Conservation (phyloP, 2,329 filamentous ascomycete species). For the Penicillium polonicum region DNA sequence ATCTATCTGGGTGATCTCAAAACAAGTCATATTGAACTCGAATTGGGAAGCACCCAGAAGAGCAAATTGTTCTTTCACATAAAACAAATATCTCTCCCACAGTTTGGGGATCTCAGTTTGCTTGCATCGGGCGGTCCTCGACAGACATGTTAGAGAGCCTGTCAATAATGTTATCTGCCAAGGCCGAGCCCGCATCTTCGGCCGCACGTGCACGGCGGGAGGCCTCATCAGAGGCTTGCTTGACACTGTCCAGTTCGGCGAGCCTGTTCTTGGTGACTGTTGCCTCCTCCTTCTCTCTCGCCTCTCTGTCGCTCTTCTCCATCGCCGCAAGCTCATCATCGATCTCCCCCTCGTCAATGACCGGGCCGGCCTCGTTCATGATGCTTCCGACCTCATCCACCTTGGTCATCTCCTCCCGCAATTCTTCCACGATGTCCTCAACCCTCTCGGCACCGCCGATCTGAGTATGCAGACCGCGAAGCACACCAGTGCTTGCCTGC, state of each 20-base stretch:
- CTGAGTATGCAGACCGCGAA: slow-evolving; percentile 71
- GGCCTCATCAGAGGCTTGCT: slow-evolving; percentile 44
- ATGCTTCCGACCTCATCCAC: slow-evolving; percentile 80
- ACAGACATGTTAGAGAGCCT: slow-evolving; percentile 45
- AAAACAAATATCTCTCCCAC: neutral
- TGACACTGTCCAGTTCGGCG: slow-evolving; percentile 47
- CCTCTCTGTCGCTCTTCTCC: slow-evolving; percentile 58
- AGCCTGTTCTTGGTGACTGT: slow-evolving; percentile 50
- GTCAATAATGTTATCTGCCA: slow-evolving; percentile 42
- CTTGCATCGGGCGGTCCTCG: slow-evolving; percentile 31
- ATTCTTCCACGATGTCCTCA: slow-evolving; percentile 69
- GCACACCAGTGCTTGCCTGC: slow-evolving; percentile 70
- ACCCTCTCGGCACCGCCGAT: slow-evolving; percentile 75
- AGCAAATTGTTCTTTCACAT: neutral
- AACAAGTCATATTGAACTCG: neutral
- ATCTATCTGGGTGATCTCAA: slow-evolving; percentile 12
- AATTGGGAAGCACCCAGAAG: neutral
- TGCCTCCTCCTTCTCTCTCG: slow-evolving; percentile 51
- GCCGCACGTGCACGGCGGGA: slow-evolving; percentile 31
- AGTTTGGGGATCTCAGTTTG: slow-evolving; percentile 17
- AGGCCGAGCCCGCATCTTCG: slow-evolving; percentile 31
- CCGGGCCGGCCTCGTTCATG: slow-evolving; percentile 62
- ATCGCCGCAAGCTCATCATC: slow-evolving; percentile 83
- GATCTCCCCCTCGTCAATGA: slow-evolving; percentile 76
- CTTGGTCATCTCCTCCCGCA: slow-evolving; percentile 76